Evolutionary conservation across 2,329 filamentous ascomycete species (phyloP), one percentile per base, ranked within the genome.

Genomic region (Cercospora sojina): DNA sequence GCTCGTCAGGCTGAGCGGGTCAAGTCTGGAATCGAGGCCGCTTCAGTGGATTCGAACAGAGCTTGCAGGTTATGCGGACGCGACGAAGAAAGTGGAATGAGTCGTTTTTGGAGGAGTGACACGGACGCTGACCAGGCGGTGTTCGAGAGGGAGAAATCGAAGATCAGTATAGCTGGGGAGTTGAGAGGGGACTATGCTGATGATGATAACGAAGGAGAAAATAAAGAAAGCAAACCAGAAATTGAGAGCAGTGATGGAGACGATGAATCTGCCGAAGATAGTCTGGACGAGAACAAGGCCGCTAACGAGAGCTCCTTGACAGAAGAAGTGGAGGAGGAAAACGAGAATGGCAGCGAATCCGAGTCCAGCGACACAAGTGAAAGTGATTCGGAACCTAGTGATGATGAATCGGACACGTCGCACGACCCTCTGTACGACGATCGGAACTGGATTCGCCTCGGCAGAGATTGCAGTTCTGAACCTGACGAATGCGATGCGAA

Each of bases 391-490:
- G 16, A 64, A 27, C 2, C 47, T 16, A n/a, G 43, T n/a, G 16
- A 32, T 23, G 35, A 58, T 51, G 51, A 9, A 23, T 51, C 23
- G 23, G 12, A 51, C 13, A 25, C 5, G 13, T 23, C 5, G 5
- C 13, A 51, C 47, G 47, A 51, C 23, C 47, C 47, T n/a, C 20
- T 65, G 10, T 59, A 65, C 25, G 64, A 62, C 32, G 32, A 65
- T n/a, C 64, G 59, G 13, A 62, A 65, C 7, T 56, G 49, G 58
- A 23, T 65, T 43, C 59, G 64, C 18, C 27, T 65, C n/a, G 64
- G 62, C 27, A 29, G 43, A 23, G 62, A 64, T 8, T 64, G 62
- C 23, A 49, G 25, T 31, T 18, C 18, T 18, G 56, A 64, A 25
- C 31, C 62, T 4, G 35, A 64, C 18, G 13, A 59, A 7, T 59